Evolutionary conservation across 1,284 basidiomycete genomes (phyloP).

Genomic region (Takashimella tepidaria): DNA sequence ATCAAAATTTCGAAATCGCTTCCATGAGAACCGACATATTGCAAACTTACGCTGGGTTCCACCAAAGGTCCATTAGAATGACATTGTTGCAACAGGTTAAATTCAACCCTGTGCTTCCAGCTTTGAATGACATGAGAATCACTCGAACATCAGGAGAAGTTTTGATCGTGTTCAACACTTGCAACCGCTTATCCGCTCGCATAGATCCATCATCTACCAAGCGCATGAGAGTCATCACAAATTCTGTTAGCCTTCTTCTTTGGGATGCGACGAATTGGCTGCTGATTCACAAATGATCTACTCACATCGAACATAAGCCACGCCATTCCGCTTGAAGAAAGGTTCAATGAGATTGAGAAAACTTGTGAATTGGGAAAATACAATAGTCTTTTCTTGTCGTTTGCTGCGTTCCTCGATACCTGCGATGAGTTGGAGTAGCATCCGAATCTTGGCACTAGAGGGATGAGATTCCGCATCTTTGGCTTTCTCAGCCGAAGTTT

Average conservation of each 20-base stretch:
- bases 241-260: no score
- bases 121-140: conserved; percentile 95
- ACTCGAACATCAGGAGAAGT: conserved; percentile 57
- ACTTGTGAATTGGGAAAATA: conserved; percentile 67
- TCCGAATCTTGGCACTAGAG: conserved; percentile 80
- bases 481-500: conserved; percentile 15
- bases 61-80: conserved; percentile 90
- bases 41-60: conserved; percentile 64
- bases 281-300: conserved; percentile 16
- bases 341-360: conserved; percentile 84
- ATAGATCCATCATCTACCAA: conserved; percentile 83
- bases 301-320: conserved; percentile 80
- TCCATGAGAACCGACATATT: no score
- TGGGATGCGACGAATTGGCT: conserved; percentile 3
- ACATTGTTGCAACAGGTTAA: conserved; percentile 92
- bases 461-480: conserved; percentile 51
- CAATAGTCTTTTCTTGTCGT: conserved; percentile 76
- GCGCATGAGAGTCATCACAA: no score
- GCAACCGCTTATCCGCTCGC: conserved; percentile 68
- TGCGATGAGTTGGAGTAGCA: conserved; percentile 67
- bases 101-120: conserved; percentile 88
- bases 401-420: conserved; percentile 62
- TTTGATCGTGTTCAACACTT: conserved; percentile 67
- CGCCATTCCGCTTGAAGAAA: conserved; percentile 62
- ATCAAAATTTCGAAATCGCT: no score